Evolutionary conservation across 2,329 filamentous ascomycete species (phyloP).

Genomic region (Aureobasidium lini): DNA sequence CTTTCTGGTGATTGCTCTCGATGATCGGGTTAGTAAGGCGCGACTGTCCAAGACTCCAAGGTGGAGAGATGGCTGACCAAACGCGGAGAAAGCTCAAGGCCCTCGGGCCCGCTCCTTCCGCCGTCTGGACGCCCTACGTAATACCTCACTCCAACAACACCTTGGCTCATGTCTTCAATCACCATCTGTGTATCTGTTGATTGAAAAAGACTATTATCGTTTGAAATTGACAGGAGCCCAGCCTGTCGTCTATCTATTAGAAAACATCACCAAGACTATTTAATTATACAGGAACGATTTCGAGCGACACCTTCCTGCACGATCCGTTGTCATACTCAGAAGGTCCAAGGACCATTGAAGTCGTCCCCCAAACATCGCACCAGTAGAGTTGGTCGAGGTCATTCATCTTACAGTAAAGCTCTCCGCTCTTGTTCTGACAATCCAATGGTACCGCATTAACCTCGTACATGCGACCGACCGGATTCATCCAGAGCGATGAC

Average conservation of each 20-base stretch:
- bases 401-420: neutral
- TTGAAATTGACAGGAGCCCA: too few species aligned
- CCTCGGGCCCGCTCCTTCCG: too few species aligned
- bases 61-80: neutral
- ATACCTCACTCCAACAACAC: too few species aligned
- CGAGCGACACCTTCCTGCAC: neutral
- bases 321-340: neutral
- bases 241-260: too few species aligned
- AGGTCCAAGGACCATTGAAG: neutral
- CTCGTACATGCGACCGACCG: neutral
- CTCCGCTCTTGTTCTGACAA: neutral
- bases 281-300: neutral
- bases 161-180: too few species aligned
- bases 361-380: neutral
- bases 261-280: neutral
- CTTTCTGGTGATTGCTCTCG: too few species aligned
- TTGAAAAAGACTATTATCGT: too few species aligned
- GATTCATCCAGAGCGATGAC: conserved; percentile 5
- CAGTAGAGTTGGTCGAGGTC: conserved; percentile 4
- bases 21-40: neutral
- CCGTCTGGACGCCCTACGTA: too few species aligned
- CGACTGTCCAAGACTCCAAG: neutral
- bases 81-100: too few species aligned
- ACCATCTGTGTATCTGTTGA: too few species aligned
- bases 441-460: neutral